These are phyloP conservation scores for Serendipita sp. DNA, from an alignment of 1,284 basidiomycete genomes.

Conservation along the genomic window DNA sequence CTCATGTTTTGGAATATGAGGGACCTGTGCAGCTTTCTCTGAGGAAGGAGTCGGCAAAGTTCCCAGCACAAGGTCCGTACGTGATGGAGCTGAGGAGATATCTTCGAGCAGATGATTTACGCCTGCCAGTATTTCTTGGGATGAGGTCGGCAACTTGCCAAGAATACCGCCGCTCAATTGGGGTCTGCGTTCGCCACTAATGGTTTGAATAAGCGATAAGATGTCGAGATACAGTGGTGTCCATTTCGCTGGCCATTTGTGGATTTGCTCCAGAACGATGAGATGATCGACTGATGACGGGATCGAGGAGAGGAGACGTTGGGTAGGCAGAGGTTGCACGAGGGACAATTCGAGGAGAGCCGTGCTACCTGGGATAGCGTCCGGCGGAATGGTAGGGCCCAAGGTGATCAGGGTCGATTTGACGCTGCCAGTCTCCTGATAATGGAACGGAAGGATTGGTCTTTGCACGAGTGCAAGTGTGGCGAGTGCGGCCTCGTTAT, in stretches of 20 bases:
- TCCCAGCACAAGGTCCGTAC: constrained; percentile 13
- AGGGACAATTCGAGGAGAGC: constrained; percentile 58
- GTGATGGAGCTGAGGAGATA: constrained; percentile 15
- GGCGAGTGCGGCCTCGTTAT: constrained; percentile 47
- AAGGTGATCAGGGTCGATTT: constrained; percentile 60
- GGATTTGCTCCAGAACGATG: constrained; percentile 73
- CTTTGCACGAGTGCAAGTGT: constrained; percentile 50
- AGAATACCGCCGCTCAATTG: constrained; percentile 48
- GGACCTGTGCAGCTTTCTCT: constrained; percentile 21
- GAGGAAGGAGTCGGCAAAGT: constrained; percentile 20
- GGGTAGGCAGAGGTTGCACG: constrained; percentile 58
- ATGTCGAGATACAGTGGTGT: constrained; percentile 79
- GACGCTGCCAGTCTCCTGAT: constrained; percentile 34
- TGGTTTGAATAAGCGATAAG: constrained; percentile 55
- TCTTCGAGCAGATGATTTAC: background rate
- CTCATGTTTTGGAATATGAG: constrained; percentile 77
- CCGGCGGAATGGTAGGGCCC: constrained; percentile 34
- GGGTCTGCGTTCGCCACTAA: constrained; percentile 35
- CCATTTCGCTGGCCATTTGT: constrained; percentile 70
- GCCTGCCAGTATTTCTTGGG: background rate
- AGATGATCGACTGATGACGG: constrained; percentile 55
- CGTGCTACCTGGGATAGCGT: constrained; percentile 25
- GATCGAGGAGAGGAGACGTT: constrained; percentile 49
- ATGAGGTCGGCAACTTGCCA: constrained; percentile 24
- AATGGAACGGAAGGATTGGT: constrained; percentile 36